Percentiles rank a stretch among this genome's conserved stretches.
Evolutionary conservation across 352 stramenopile species (phyloP).

Genomic region (Phytopythium montanum): DNA sequence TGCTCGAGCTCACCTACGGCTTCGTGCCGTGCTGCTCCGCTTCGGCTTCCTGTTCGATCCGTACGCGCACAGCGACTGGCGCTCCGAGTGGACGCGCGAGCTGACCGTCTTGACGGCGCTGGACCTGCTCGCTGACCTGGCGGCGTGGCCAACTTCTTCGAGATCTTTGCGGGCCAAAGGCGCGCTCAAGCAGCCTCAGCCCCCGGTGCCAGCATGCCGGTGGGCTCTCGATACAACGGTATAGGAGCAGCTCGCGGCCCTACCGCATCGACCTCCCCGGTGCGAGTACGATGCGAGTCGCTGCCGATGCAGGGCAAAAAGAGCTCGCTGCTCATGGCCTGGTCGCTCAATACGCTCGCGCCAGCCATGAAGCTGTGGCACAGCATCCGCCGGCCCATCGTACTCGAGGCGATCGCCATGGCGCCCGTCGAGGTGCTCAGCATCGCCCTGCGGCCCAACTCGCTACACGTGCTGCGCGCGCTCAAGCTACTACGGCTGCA

Average conservation of each 20-base stretch:
- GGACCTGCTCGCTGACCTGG: conserved; percentile 48
- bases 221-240: conserved; percentile 18
- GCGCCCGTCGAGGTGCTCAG: conserved; percentile 49
- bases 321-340: conserved; percentile 35
- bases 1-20: conserved; percentile 42
- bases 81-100: conserved; percentile 31
- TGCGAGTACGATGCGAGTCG: conserved; percentile 5
- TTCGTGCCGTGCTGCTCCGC: conserved; percentile 49
- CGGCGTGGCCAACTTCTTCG: conserved; percentile 35
- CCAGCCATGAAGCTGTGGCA: conserved; percentile 20
- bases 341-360: conserved; percentile 68
- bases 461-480: conserved; percentile 46
- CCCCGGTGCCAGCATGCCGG: conserved; percentile 13
- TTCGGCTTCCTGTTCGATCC: conserved; percentile 72
- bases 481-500: conserved; percentile 60
- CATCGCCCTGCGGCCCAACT: conserved; percentile 36
- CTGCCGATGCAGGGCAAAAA: conserved; percentile 15
- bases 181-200: conserved; percentile 38
- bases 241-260: background rate
- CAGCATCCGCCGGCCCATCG: conserved; percentile 33
- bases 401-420: conserved; percentile 43
- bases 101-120: conserved; percentile 45
- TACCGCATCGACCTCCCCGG: background rate
- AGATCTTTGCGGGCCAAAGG: conserved; percentile 43
- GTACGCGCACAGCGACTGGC: conserved; percentile 15